These are phyloP conservation scores for Verbascum thapsus DNA, from an alignment of 257 asterid species.

Conservation along the genomic window DNA sequence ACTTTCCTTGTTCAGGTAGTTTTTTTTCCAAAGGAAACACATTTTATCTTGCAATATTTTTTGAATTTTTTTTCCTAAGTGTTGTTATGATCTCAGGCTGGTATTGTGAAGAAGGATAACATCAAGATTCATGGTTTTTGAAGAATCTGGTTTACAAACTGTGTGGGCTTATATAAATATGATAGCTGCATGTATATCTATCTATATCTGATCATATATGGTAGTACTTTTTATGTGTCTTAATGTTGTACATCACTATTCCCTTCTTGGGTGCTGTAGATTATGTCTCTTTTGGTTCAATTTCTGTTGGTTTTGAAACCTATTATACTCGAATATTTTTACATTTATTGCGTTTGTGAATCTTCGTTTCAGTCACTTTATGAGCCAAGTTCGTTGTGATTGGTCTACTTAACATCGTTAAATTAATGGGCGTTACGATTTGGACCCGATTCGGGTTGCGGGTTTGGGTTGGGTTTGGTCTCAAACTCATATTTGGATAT, in stretches of 20 bases:
- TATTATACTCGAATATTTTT: neutral
- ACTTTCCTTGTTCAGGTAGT: constrained; percentile 58
- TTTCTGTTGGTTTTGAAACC: constrained; percentile 12
- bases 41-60: neutral
- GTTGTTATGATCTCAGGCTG: constrained; percentile 47
- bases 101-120: constrained; percentile 78
- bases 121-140: constrained; percentile 85
- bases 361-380: neutral
- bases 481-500: no score
- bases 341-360: neutral
- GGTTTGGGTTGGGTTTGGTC: no score
- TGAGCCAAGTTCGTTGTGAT: neutral
- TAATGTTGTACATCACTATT: constrained; percentile 22
- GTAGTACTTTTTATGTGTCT: constrained; percentile 14
- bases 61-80: neutral
- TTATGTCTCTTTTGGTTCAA: constrained; percentile 4
- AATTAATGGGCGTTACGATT: no score
- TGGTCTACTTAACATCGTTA: no score
- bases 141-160: constrained; percentile 28
- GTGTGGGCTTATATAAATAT: neutral
- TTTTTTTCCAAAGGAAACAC: constrained; percentile 8
- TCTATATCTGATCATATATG: constrained; percentile 14
- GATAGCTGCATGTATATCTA: neutral
- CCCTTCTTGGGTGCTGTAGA: constrained; percentile 11
- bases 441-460: no score